Percentiles rank a stretch among this genome's conserved stretches.
Evolutionary conservation across 495 filamentous ascomycete species (phyloP).

Genomic region (Neohortaea acidophila): DNA sequence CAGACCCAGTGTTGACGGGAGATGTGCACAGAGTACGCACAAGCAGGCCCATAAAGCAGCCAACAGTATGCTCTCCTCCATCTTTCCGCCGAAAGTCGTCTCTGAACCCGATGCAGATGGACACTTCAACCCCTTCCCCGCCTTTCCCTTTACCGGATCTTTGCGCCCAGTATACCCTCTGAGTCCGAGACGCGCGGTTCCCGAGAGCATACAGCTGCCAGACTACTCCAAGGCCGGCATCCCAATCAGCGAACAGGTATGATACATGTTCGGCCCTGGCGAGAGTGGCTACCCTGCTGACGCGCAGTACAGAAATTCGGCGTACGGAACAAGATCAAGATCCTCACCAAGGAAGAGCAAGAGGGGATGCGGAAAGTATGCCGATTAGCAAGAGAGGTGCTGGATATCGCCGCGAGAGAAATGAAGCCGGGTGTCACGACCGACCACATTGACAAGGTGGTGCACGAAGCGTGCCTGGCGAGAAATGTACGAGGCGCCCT

Average conservation of each 20-base stretch:
- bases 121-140: conserved; percentile 78
- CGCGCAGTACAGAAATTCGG: conserved; percentile 30
- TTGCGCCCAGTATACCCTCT: conserved; percentile 83
- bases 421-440: conserved; percentile 81
- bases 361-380: conserved; percentile 91
- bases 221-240: conserved; percentile 76
- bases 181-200: conserved; percentile 55
- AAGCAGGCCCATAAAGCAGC: conserved; percentile 71
- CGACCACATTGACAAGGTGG: conserved; percentile 88
- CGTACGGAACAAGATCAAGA: conserved; percentile 59
- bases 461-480: conserved; percentile 90
- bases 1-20: neutral
- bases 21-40: conserved; percentile 51
- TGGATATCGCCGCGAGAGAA: conserved; percentile 78
- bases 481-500: conserved; percentile 62
- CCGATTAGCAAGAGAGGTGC: conserved; percentile 70
- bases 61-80: conserved; percentile 56
- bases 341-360: conserved; percentile 64
- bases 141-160: conserved; percentile 63
- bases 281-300: neutral
- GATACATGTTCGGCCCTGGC: neutral
- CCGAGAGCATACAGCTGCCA: conserved; percentile 66
- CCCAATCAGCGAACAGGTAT: conserved; percentile 58
- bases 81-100: conserved; percentile 53
- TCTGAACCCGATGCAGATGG: conserved; percentile 85